phyloP scores from a whole-genome alignment of 495 filamentous ascomycete genomes.

The Cercophora newfieldiana region DNA sequence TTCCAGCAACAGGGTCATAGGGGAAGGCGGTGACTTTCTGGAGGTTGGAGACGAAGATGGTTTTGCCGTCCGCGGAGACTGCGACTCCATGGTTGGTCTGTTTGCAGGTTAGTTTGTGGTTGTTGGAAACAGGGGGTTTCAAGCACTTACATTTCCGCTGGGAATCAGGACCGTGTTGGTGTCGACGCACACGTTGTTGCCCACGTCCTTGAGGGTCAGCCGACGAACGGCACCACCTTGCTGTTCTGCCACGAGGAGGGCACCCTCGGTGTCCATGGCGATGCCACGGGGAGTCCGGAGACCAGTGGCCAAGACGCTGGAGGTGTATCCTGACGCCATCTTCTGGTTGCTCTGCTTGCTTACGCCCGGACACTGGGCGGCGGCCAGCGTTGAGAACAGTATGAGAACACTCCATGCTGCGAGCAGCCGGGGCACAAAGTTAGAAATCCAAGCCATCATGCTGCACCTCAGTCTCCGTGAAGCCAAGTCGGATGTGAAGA shows the following conservation, averaged over 20 bases:
- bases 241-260: conserved; percentile 31
- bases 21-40: conserved; percentile 56
- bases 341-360: conserved; percentile 32
- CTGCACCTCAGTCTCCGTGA: not conserved
- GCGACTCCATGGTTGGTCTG: conserved; percentile 66
- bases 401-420: conserved; percentile 29
- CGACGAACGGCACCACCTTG: conserved; percentile 48
- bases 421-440: conserved; percentile 5
- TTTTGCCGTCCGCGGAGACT: conserved; percentile 59
- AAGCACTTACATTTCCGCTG: conserved; percentile 10
- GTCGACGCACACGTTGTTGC: conserved; percentile 47
- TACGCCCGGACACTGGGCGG: conserved; percentile 19
- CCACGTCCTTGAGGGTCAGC: conserved; percentile 47
- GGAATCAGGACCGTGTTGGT: conserved; percentile 42
- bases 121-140: no score
- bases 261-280: conserved; percentile 56
- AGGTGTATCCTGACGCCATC: conserved; percentile 55
- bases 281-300: conserved; percentile 54
- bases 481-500: not conserved
- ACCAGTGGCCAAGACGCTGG: conserved; percentile 50
- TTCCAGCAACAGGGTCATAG: conserved; percentile 52
- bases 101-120: no score
- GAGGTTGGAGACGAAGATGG: conserved; percentile 59
- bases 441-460: conserved; percentile 10
- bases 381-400: conserved; percentile 4